A percentile compares a stretch with the other conserved stretches of the same genome.
Conservation (phyloP, 1,284 basidiomycete genomes). For the Apiotrichum domesticum region DNA sequence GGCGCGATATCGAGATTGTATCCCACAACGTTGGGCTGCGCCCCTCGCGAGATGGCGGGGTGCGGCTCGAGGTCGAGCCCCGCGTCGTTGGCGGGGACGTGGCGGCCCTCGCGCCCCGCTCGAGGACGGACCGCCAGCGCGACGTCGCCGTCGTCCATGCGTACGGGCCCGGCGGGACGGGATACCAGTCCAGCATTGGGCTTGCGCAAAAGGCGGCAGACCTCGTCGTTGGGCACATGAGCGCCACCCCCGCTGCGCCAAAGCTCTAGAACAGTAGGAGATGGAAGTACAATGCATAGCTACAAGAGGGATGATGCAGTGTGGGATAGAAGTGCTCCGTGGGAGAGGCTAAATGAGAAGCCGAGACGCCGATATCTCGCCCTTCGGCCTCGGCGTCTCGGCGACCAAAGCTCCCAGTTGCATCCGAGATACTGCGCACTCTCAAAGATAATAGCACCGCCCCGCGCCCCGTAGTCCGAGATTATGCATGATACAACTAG, state of each 20-base stretch:
- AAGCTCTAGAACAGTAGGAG: constrained; percentile 3
- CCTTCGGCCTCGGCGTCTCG: too few species aligned
- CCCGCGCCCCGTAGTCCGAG: too few species aligned
- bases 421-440: too few species aligned
- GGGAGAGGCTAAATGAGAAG: too few species aligned
- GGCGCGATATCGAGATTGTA: constrained; percentile 50
- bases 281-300: neutral
- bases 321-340: too few species aligned
- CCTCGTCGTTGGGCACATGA: constrained; percentile 18
- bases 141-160: constrained; percentile 59
- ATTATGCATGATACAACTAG: neutral
- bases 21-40: constrained; percentile 62
- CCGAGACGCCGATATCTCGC: too few species aligned
- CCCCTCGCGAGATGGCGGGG: constrained; percentile 60
- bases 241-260: neutral
- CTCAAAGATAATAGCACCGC: too few species aligned
- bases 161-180: constrained; percentile 52
- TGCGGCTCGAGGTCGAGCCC: constrained; percentile 60
- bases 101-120: constrained; percentile 26
- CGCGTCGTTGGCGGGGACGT: constrained; percentile 47
- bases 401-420: too few species aligned
- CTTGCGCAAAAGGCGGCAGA: constrained; percentile 38
- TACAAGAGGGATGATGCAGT: too few species aligned
- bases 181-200: constrained; percentile 39
- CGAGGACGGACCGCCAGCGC: constrained; percentile 48